Base-by-base conservation (phyloP, 768 basidiomycete species). In the Termitomyces titanicus region DNA sequence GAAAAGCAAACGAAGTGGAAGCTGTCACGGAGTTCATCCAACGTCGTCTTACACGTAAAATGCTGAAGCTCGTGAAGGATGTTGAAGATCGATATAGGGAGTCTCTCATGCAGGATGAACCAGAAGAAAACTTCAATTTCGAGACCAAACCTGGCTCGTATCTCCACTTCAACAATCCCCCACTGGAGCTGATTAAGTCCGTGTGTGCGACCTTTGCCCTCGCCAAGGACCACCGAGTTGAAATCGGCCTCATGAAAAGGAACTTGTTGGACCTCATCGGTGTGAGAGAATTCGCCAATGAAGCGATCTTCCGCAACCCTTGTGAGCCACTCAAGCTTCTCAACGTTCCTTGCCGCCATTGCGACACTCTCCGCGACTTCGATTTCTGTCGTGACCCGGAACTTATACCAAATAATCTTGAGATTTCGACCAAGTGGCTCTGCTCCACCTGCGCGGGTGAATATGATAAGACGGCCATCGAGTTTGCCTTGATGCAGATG, bases 381-480 rank as follows among this genome's bases (percentile, higher is more conserved):
- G 97, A 99, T 69, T 90, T 99, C 64, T 98, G 96, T 67, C 84
- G 96, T 15, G 96, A 98, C 70, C 79, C 85, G 11, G 89, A 93
- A 55, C 78, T 97, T 38, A 75, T 92, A 40, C 86, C 91, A 10
- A 75, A 74, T 59, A 72, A 78, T 63, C 59, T 72, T 56, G 70
- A 79, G 34, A 72, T 78, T 7, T 73, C 77, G 17, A 75, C 79
- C 6, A 82, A 79, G 53, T 94, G 90, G 92, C 65, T 73, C 13
- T 92, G 94, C 64, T 72, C 76, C 48, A 74, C 74, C 51, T 97
- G 94, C 61, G 83, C 82, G 18, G 85, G 87, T 31, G 92, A 97
- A 68, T 96, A 94, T 69, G 95, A 99, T 66, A 82, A 88, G n/a
- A 71, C 77, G 8, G 80, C 84, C 37, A 94, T 99, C 66, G 96